Percentiles rank a stretch among this genome's conserved stretches.
phyloP scores from a whole-genome alignment of 2,329 filamentous ascomycete genomes.

The Fusarium pininemorale region DNA sequence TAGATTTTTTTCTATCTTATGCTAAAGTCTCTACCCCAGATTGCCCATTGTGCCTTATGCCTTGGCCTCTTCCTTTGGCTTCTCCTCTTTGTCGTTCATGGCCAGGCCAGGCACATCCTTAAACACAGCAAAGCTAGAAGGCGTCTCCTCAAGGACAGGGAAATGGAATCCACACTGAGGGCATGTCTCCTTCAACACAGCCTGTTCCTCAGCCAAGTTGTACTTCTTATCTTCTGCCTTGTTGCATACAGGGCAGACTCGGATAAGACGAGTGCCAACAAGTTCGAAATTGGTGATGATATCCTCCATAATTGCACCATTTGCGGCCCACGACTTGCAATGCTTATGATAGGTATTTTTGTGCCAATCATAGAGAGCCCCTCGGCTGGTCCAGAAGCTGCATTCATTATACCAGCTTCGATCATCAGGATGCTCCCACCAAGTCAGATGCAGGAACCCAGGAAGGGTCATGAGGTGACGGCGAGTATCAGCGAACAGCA shows the following conservation, averaged over 20 bases:
- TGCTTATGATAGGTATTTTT: conserved; percentile 34
- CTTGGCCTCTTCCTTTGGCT: not conserved
- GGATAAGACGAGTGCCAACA: conserved; percentile 23
- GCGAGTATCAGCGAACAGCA: conserved; percentile 26
- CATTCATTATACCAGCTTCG: conserved; percentile 31
- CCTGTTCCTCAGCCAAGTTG: conserved; percentile 31
- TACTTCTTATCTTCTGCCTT: conserved; percentile 35
- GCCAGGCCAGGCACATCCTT: conserved; percentile 5
- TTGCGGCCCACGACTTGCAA: conserved; percentile 28
- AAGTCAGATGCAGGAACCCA: conserved; percentile 19
- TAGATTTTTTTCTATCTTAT: accelerated
- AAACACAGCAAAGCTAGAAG: conserved; percentile 29
- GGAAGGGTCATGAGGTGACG: conserved; percentile 25
- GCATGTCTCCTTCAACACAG: conserved; percentile 24
- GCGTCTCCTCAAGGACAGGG: conserved; percentile 24
- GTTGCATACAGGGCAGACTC: conserved; percentile 30
- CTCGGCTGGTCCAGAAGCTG: conserved; percentile 33
- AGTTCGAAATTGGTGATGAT: conserved; percentile 36
- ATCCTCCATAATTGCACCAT: conserved; percentile 36
- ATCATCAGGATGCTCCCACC: conserved; percentile 30
- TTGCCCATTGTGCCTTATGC: accelerated
- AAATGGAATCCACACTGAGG: conserved; percentile 34
- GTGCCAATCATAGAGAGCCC: conserved; percentile 31
- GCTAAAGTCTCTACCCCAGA: accelerated
- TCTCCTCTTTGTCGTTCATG: not conserved